phyloP scores from a whole-genome alignment of 2,329 filamentous ascomycete genomes.

The Cordyceps cicadae region DNA sequence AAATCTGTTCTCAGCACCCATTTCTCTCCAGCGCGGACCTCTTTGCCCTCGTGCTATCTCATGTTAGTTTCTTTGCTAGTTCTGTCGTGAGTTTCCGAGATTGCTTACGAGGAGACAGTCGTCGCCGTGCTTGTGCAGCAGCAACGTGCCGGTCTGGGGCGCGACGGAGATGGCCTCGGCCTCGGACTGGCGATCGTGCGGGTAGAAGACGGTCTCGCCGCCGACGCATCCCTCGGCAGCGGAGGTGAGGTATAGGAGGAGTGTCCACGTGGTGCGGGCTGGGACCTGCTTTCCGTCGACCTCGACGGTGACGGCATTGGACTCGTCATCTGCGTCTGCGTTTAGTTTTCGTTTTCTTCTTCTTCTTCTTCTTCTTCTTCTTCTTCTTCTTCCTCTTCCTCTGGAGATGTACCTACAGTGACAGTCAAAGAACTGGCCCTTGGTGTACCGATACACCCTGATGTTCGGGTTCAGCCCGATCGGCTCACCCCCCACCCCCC shows the following conservation, averaged over 20 bases:
- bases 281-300: slow-evolving; percentile 20
- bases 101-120: slow-evolving; percentile 67
- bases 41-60: slow-evolving; percentile 65
- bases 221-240: slow-evolving; percentile 66
- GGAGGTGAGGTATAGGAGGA: slow-evolving; percentile 79
- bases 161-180: slow-evolving; percentile 62
- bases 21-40: slow-evolving; percentile 75
- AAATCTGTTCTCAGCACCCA: slow-evolving; percentile 86
- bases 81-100: too few relatives aligned
- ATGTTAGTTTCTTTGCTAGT: neutral
- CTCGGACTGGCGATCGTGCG: slow-evolving; percentile 49
- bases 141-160: slow-evolving; percentile 74
- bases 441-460: slow-evolving; percentile 75
- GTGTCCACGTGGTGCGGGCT: slow-evolving; percentile 72
- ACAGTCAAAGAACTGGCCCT: slow-evolving; percentile 84
- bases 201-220: slow-evolving; percentile 89
- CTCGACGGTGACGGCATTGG: slow-evolving; percentile 58
- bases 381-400: too few relatives aligned
- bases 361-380: too few relatives aligned
- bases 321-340: slow-evolving; percentile 67
- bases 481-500: slow-evolving; percentile 58
- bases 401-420: slow-evolving; percentile 57
- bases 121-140: slow-evolving; percentile 82
- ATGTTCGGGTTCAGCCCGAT: slow-evolving; percentile 86
- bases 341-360: neutral